Evolutionary conservation across 768 basidiomycete species (phyloP), one percentile per base, ranked within the genome.

Genomic region (Lentinula lateritia): DNA sequence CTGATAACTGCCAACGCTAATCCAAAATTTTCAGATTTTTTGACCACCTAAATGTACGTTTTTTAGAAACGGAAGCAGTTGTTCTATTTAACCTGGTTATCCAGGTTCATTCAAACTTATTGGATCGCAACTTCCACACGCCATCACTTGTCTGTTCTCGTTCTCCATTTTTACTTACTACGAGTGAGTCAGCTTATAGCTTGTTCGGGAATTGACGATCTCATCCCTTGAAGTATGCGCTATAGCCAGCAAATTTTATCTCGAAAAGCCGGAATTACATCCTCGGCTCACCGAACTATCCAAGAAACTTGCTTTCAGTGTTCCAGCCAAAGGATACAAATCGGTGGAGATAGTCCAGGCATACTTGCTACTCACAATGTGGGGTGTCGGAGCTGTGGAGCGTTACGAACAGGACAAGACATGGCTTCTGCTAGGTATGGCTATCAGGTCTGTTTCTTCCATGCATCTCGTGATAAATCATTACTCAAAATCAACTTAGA

Each of bases 371-470:
- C 85, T 98, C 57, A 80, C 89, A 2, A 74, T 93, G 13, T 98
- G 93, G 89, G 93, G 95, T 6, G 89, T 93, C 66, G 95, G 95
- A 20, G 95, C 95, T 4, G 94, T 95, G 20, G 95, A 98, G 72
- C 85, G 95, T 7, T 99, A 93, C 68, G 96, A 99, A 70, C 93
- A 96, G 67, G 96, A 99, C 73, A 87, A 89, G 67, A 98, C 95
- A 0, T 98, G 94, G 93, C 71, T 93, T 65, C 76, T 92, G 15
- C 75, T 98, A 28, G 94, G 94, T 38, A 92, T 95, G 89, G 89
- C 82, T 6, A 90, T 89, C 65, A 80, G 90, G 88, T 87, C 62
- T 54, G 84, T 76, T 48, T 50, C 6, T 46, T 35, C 10, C 28
- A 23, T 42, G 52, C 12, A 56, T 38, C 43, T 10, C 5, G 41